Evolutionary conservation across 805 yeast species (phyloP), one percentile per base, ranked within the genome.

Genomic region (Diddensiella caesifluorescens): DNA sequence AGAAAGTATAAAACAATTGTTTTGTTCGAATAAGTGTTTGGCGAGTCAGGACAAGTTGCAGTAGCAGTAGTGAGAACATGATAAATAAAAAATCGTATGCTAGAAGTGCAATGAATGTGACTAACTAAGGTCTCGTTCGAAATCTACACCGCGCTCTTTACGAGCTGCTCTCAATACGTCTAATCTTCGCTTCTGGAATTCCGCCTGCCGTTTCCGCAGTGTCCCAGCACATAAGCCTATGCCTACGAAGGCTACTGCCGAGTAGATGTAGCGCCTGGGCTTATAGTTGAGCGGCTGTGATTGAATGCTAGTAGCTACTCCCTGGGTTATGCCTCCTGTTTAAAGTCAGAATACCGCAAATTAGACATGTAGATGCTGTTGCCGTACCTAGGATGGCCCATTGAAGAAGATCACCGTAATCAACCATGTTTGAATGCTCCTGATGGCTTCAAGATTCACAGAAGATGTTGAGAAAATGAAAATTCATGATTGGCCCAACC

Each of bases 271-370:
- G 38, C 61, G 65, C 28, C 45, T 38, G 16, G 64, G 67, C 48
- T 50, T 59, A 57, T 54, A 59, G 37, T 50, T 56, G 46, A 55
- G 53, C 12, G 65, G 65, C 49, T 57, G 61, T 46, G 51, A 60
- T 32, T 59, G 62, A 32, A 56, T 45, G 36, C 60, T 67, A 53
- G 60, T 60, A 15, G 63, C 59, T 12, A 56, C 47, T 22, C 56
- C 62, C 42, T 50, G 53, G 35, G 46, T 48, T 19, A 45, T 39
- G 31, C 46, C 36, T 30, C 57, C 57, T 53, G 29, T 5, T 40
- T 39, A 10, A 16, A 7, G 9, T 32, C 7, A 19, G 22, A 32
- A 13, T 10, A 16, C 35, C 29, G 27, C 9, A 25, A 25, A 25
- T 9, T 9, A 25, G 27, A 9, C 27, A 25, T 9, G 10, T 9